A percentile compares a stretch with the other conserved stretches of the same genome.
phyloP scores from a whole-genome alignment of 2,329 filamentous ascomycete genomes.

The Xylariaceae sp. region DNA sequence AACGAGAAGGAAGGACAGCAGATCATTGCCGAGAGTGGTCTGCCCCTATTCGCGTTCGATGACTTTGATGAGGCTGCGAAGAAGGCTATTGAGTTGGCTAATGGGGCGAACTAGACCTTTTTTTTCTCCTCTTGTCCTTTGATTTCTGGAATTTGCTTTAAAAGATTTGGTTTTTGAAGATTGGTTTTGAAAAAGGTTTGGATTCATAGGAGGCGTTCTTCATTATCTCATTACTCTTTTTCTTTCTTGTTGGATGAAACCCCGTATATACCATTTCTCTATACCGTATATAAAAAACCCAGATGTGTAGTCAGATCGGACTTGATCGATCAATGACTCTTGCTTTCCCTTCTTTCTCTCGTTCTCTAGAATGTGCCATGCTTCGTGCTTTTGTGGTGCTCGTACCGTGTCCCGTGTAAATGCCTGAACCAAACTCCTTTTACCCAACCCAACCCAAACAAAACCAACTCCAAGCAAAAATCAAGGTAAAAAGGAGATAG shows the following conservation, averaged over 20 bases:
- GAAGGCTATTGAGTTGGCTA: constrained; percentile 58
- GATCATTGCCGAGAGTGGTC: constrained; percentile 62
- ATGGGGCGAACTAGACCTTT: constrained; percentile 11
- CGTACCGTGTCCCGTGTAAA: no score
- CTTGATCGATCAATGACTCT: no score
- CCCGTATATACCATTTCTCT: no score
- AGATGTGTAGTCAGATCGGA: no score
- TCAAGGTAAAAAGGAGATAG: neutral
- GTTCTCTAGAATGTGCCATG: no score
- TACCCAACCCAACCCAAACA: neutral
- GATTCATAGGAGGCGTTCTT: neutral
- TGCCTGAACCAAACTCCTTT: neutral
- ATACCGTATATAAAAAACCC: no score
- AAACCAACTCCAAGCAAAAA: neutral
- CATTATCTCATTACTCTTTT: neutral
- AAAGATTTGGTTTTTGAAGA: no score
- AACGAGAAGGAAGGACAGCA: constrained; percentile 65
- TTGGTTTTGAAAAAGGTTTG: neutral
- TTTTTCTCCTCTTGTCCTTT: no score
- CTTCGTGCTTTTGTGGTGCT: no score
- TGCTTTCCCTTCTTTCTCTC: no score
- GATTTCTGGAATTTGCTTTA: neutral
- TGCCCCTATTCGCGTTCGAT: constrained; percentile 66
- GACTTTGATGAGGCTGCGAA: constrained; percentile 67
- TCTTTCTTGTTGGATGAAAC: no score